Evolutionary conservation across 345 rosid species (phyloP).

Genomic region (Toxicodendron radicans): DNA sequence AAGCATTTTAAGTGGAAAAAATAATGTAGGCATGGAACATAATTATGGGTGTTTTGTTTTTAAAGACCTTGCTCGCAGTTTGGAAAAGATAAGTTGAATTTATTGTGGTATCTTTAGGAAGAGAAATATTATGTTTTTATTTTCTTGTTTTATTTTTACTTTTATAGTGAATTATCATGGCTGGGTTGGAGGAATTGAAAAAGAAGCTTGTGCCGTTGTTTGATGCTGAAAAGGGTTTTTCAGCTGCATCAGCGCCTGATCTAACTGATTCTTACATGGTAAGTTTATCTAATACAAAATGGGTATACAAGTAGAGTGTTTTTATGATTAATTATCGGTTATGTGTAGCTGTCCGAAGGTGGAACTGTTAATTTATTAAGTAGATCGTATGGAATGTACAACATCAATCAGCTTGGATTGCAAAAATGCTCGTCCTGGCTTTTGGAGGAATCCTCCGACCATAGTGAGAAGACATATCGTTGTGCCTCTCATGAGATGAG

Average conservation of each 20-base stretch:
- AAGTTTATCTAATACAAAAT: slow-evolving; percentile 16
- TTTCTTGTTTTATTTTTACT: neutral
- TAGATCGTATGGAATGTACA: slow-evolving; percentile 95
- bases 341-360: slow-evolving; percentile 75
- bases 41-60: neutral
- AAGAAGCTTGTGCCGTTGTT: slow-evolving; percentile 87
- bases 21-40: neutral
- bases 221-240: slow-evolving; percentile 90
- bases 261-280: slow-evolving; percentile 78
- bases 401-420: slow-evolving; percentile 84
- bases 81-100: neutral
- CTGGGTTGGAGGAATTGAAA: slow-evolving; percentile 83
- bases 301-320: neutral
- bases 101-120: neutral
- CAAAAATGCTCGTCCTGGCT: slow-evolving; percentile 74
- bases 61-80: neutral
- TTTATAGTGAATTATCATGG: slow-evolving; percentile 47
- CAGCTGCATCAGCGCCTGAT: slow-evolving; percentile 64
- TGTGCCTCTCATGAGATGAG: slow-evolving; percentile 97
- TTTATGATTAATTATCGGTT: slow-evolving; percentile 6
- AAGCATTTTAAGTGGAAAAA: neutral
- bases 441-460: slow-evolving; percentile 52
- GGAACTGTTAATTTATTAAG: slow-evolving; percentile 90
- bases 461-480: slow-evolving; percentile 63
- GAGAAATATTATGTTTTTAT: neutral